Base-by-base conservation (phyloP, 148 eudicot species). In the Polygonum aviculare region DNA sequence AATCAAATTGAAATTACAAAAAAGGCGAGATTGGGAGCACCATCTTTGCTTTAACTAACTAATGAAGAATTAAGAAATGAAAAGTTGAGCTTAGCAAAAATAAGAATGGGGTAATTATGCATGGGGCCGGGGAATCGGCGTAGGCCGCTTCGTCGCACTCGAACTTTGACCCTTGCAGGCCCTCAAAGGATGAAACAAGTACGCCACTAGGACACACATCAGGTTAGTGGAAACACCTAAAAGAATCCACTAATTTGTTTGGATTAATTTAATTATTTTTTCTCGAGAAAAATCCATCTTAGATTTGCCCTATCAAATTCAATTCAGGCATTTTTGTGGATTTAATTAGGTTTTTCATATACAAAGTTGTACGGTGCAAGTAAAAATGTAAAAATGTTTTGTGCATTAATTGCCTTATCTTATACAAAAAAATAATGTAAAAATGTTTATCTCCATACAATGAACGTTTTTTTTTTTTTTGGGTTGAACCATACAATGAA, bases 171-270 rank as follows among this genome's bases (percentile, higher is more conserved):
- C 84, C 79, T 84, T 84, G 71, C 74, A 40, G 41, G 31, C 71
- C 15, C 74, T 81, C 82, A 84, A 84, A 81, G 84, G 86, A 81
- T 84, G 76, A 69, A 69, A n/a, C 52, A 31, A 72, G 51, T 62
- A 78, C 78, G 82, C 80, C 80, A 74, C 5, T 10, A 72, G 77
- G 80, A 74, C 82, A 19, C 82, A 19, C 51, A 26, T 41, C 12
- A 73, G 69, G 78, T 75, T 81, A 84, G 84, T 84, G 86, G 84
- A 39, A 49, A 76, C 72, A 49, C 82, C 82, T 75, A 77, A 67
- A 81, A 81, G 78, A 79, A 69, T 54, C 84, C 86, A 84, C 86
- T 81, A 59, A 51, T 74, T 72, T 52, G 45, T 49, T 45, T 52
- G 60, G 40, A 38, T 41, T 62, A 72, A 52, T 73, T 40, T 8